phyloP scores from a whole-genome alignment of 768 basidiomycete genomes.

The Psilocybe subaeruginosa region DNA sequence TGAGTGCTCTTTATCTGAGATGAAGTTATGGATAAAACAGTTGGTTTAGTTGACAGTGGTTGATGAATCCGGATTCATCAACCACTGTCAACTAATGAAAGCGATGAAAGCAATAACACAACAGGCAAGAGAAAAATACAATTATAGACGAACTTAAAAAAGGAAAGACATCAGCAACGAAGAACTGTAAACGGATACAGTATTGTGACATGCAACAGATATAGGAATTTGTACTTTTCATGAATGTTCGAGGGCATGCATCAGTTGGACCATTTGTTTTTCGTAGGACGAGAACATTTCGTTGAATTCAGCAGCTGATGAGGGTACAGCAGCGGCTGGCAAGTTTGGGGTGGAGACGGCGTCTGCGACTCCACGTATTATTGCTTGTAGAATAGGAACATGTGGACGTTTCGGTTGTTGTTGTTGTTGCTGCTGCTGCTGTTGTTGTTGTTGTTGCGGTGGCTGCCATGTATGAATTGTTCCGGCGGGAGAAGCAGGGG shows the following conservation, averaged over 20 bases:
- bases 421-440: too few species aligned
- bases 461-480: background rate
- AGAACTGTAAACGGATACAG: background rate
- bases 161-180: background rate
- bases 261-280: constrained; percentile 14
- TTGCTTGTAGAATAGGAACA: constrained; percentile 6
- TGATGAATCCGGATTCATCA: too few species aligned
- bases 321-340: constrained; percentile 2
- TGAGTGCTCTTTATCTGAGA: background rate
- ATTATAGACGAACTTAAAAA: background rate
- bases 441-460: background rate
- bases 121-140: background rate
- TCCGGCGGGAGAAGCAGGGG: background rate
- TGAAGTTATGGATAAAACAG: background rate
- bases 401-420: background rate
- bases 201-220: background rate
- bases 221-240: background rate
- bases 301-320: constrained; percentile 22
- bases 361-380: constrained; percentile 25
- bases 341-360: constrained; percentile 9
- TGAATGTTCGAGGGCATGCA: constrained; percentile 15
- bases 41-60: background rate
- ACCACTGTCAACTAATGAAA: background rate
- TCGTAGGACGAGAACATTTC: constrained; percentile 23
- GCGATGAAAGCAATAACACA: background rate